Evolutionary conservation across 352 stramenopile species (phyloP), one percentile per base, ranked within the genome.

Genomic region (Thalassiosira hispida): DNA sequence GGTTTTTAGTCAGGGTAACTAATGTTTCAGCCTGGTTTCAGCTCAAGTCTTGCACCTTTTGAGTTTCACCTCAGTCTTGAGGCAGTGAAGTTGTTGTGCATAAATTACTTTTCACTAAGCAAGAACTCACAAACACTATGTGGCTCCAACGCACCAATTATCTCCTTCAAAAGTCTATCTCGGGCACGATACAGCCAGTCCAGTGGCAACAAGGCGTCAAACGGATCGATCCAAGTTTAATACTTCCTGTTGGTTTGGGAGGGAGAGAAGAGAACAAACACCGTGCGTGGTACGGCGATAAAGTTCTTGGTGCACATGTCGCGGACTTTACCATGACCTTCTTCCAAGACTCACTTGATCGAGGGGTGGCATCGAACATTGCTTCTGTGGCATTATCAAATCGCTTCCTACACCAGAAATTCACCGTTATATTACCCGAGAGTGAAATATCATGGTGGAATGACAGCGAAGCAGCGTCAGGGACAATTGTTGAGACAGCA

Each of bases 331-430:
- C 44, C 5, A 14, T 44, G 7, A 44, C 31, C 20, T 25, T 69
- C 14, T 77, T 77, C 29, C 35, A 55, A 22, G 25, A 59, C 4
- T 69, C 67, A 60, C 55, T 77, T 38, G 53, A 77, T 59, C 67
- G 67, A n/a, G n/a, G 46, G n/a, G 67, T 69, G 40, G 67, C 67
- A 47, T 61, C 67, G 16, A 55, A 60, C 29, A 77, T 77, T 53
- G 18, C 42, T 49, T 23, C 22, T 22, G 42, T 52, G 1, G 67
- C 67, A 14, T 14, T 69, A 9, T 77, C 67, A 2, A 77, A 77
- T 38, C 52, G 20, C 2, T 68, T 68, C 20, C 20, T 77, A 49
- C 18, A 46, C 2, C 8, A 77, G 52, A 20, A 77, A 53, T 2
- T 69, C n/a, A 7, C 35, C 0, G 53, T 38, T 14, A 68, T 77